Evolutionary conservation across 208 protist species (phyloP).

Genomic region (Acanthamoeba triangularis): DNA sequence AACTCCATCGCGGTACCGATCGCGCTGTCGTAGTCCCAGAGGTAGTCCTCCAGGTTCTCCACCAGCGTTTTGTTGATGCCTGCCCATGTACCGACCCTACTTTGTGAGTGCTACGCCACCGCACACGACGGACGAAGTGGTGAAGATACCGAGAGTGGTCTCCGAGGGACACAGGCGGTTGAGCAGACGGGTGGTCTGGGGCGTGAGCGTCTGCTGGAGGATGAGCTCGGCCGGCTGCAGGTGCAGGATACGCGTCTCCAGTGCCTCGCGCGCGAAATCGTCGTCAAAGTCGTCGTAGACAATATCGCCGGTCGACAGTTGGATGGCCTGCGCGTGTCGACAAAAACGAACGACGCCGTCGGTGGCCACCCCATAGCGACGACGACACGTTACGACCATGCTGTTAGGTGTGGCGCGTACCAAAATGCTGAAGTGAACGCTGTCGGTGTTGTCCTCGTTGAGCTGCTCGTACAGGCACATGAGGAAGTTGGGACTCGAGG

Average conservation of each 20-base stretch:
- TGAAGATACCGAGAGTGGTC: background rate
- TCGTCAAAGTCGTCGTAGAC: slow-evolving; percentile 90
- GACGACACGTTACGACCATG: background rate
- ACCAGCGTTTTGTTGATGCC: slow-evolving; percentile 38
- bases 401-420: no score
- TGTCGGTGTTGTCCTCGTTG: background rate
- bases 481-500: slow-evolving; percentile 42
- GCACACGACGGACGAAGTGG: background rate
- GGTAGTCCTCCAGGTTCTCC: slow-evolving; percentile 32
- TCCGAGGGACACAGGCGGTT: slow-evolving; percentile 51
- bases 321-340: slow-evolving; percentile 44
- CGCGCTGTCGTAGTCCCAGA: slow-evolving; percentile 50
- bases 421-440: slow-evolving; percentile 59
- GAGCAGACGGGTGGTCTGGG: slow-evolving; percentile 1
- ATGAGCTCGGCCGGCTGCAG: slow-evolving; percentile 78
- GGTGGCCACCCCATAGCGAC: background rate
- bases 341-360: background rate
- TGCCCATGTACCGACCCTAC: background rate
- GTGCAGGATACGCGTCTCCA: slow-evolving; percentile 88
- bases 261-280: slow-evolving; percentile 78
- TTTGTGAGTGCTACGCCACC: no score
- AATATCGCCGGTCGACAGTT: slow-evolving; percentile 87
- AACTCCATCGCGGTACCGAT: slow-evolving; percentile 26
- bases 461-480: slow-evolving; percentile 68
- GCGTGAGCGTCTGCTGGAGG: slow-evolving; percentile 57